A percentile compares a stretch with the other conserved stretches of the same genome.
Evolutionary conservation across 805 yeast species (phyloP).

Genomic region (Suhomyces sp.): DNA sequence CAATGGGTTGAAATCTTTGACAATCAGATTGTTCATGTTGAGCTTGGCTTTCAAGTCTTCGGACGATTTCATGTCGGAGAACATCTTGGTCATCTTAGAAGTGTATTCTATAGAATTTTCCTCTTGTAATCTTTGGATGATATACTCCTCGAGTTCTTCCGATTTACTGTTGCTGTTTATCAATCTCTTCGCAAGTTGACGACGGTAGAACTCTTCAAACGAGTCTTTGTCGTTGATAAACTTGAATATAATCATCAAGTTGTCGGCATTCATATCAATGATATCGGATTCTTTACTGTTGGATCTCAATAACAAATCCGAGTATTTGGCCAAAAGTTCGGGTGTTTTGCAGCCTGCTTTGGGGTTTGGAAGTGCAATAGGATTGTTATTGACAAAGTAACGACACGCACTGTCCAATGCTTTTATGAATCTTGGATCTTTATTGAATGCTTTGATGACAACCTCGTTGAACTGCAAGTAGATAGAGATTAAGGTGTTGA

Average conservation of each 20-base stretch:
- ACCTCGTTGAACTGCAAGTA: constrained; percentile 65
- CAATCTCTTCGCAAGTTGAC: constrained; percentile 83
- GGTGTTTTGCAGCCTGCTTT: constrained; percentile 76
- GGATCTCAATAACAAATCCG: constrained; percentile 78
- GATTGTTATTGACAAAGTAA: constrained; percentile 75
- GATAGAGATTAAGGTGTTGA: constrained; percentile 69
- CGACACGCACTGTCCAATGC: constrained; percentile 90
- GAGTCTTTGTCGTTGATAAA: constrained; percentile 93
- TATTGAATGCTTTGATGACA: constrained; percentile 64
- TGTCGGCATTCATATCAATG: constrained; percentile 73
- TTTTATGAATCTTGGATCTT: constrained; percentile 74
- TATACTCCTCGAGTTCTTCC: constrained; percentile 79
- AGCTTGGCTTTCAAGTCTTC: constrained; percentile 66
- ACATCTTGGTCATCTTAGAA: constrained; percentile 91
- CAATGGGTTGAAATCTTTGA: constrained; percentile 61
- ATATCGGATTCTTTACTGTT: constrained; percentile 66
- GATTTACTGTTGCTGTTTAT: constrained; percentile 83
- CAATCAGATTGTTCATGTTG: constrained; percentile 32
- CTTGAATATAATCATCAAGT: constrained; percentile 81
- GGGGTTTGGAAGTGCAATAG: constrained; percentile 67
- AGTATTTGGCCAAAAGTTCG: constrained; percentile 83
- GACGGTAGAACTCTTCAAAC: constrained; percentile 88
- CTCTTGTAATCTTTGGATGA: constrained; percentile 81
- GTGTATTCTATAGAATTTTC: constrained; percentile 93
- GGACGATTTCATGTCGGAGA: constrained; percentile 86